Evolutionary conservation across 352 stramenopile genomes (phyloP), one percentile per base, ranked within the genome.

Genomic region (Globisporangium emineosum): DNA sequence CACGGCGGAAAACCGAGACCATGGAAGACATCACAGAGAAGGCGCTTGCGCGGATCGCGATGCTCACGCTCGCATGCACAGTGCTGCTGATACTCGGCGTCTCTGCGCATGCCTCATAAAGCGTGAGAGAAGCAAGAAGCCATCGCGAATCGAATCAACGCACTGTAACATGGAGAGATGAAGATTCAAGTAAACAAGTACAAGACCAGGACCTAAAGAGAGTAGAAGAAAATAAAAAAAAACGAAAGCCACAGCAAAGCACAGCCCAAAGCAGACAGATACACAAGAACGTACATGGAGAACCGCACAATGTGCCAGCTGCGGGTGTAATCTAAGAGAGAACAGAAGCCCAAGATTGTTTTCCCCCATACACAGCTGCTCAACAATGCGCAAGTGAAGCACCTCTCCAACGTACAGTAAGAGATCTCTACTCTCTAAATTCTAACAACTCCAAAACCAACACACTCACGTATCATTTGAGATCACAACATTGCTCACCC

Each of bases 11-110:
- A 35, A 55, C 51, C 32, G 77, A 85, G 25, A 71, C 67, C 33
- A 52, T 71, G 42, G 74, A 82, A 2, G 75, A 82, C 17, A 57
- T 82, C 27, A 70, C 77, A 19, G 73, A 82, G 32, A 53, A 50
- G 6, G 77, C 70, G 52, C 70, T 85, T 12, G 55, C 64, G 8
- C 66, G 70, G 15, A 63, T 82, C n/a, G 77, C 74, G 15, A 21
- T 72, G 23, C 35, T 72, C 9, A 85, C 77, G 25, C 29, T 85
- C 21, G 27, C 62, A 7, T 65, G 66, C 12, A 73, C 63, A 23
- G 29, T 68, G 21, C 65, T 72, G 64, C 72, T 85, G 23, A 72
- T 85, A 29, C 51, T 80, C 45, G 67, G 64, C 2, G 60, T 85
- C 19, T 79, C 73, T 35, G 64, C 56, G 19, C 69, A 79, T 35